Evolutionary conservation across 208 protist species (phyloP), one percentile per base, ranked within the genome.

Genomic region (Tetramitus jugosus): DNA sequence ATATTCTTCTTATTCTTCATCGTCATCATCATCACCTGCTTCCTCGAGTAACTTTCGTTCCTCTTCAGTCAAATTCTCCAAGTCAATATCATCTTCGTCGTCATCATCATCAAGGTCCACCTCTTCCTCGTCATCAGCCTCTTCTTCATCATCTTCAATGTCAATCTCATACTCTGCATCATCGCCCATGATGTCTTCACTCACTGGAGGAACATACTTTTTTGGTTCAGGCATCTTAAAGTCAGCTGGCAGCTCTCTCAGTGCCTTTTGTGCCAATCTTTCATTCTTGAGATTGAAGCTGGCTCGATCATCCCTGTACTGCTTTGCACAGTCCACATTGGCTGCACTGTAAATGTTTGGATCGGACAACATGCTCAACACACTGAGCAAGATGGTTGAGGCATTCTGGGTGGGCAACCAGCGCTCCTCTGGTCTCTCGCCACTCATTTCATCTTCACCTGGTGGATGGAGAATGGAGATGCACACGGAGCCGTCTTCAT

Each of bases 401-500:
- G 98, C 90, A 0, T 92, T 94, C 81, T 97, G 94, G 26, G 96
- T 90, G 14, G 96, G 96, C 26, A 88, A 92, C 95, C 96, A 98
- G 29, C 95, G 88, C 89, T 97, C 96, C 89, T 94, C 91, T 26
- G 10, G 91, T 75, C 93, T 87, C 68, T 92, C 86, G 14, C 85
- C 85, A 74, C 91, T 94, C 83, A 92, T 92, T 78, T 91, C 91
- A 83, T 98, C 96, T 43, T 95, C 95, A 52, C 95, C 95, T 0
- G 96, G 96, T 10, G 94, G 88, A 79, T 99, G 96, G 40, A 99
- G 89, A 81, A 99, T 99, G 64, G 90, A 96, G 80, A 99, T 98
- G 87, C 97, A 99, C 64, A 99, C 95, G 26, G 85, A 81, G 3
- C 96, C 96, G 67, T 98, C 91, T 26, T 77, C 17, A 80, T 91